Base-by-base conservation (phyloP, 2,329 filamentous ascomycete species). In the Didymella exigua region DNA sequence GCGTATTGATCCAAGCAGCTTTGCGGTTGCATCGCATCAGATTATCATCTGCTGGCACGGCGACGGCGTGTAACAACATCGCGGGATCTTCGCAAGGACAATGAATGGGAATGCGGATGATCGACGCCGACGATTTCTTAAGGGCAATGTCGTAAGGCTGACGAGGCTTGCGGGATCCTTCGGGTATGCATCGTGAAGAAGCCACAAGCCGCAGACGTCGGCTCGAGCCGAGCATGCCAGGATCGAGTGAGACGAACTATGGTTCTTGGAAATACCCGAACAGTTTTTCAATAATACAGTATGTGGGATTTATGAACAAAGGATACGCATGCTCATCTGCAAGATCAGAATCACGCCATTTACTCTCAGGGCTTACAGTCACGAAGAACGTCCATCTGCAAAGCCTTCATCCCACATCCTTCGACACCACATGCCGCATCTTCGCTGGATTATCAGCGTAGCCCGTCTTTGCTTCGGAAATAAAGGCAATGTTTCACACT, bases 371-470 rank as follows among this genome's bases (percentile, higher is more conserved):
- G 16, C 21, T 40, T 26, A 13, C 63, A 34, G 78, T 77, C 27
- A 81, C 61, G 44, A 81, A 71, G 60, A 81, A 81, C 1, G 67
- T 73, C 64, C 76, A 80, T 40, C 71, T 2, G 67, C 42, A 24
- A 73, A 63, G 2, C 63, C 55, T 18, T 62, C 64, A 29, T 73
- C 60, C 70, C 70, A 73, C 26, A 73, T 44, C 65, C 66, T 34
- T 67, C 65, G 4, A 69, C 53, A 4, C 62, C 61, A 55, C 75
- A 45, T 76, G 74, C 37, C 71, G 48, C 0, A 76, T 73, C 2
- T 50, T 58, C 33, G 30, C 44, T 1, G 61, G 14, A 21, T 57
- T 62, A 5, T 64, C 59, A 9, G 70, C 68, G 48, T 77, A 62
- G 5, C 14, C 30, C 33, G 47, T 29, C 26, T 66, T 61, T 8